Evolutionary conservation across 371 early-diverging fungal species (phyloP).

Genomic region (Rhizomucor pusillus): DNA sequence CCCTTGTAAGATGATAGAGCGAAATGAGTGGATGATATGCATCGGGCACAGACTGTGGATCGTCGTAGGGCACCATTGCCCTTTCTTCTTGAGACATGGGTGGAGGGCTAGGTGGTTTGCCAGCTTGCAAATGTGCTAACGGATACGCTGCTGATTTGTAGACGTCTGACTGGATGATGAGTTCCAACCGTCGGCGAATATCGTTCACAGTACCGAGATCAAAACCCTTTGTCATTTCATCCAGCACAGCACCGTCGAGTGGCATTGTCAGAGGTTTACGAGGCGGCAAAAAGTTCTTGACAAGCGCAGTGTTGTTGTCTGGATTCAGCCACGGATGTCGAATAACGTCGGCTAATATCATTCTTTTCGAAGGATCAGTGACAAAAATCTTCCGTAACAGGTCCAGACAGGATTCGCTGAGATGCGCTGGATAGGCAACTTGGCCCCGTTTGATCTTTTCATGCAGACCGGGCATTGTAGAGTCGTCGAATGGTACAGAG

Average conservation of each 20-base stretch:
- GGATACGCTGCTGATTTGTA: slow-evolving; percentile 29
- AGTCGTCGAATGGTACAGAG: slow-evolving; percentile 96
- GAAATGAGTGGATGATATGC: slow-evolving; percentile 74
- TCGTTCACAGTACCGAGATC: slow-evolving; percentile 79
- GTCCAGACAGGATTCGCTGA: slow-evolving; percentile 74
- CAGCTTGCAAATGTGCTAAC: slow-evolving; percentile 17
- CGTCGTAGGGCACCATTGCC: slow-evolving; percentile 21
- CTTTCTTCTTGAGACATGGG: slow-evolving; percentile 2
- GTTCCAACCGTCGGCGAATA: slow-evolving; percentile 55
- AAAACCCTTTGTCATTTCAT: slow-evolving; percentile 78
- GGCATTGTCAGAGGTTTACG: slow-evolving; percentile 67
- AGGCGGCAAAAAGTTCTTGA: slow-evolving; percentile 65
- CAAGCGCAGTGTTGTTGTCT: slow-evolving; percentile 59
- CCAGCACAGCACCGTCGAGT: slow-evolving; percentile 69
- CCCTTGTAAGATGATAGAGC: slow-evolving; percentile 81
- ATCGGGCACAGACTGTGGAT: slow-evolving; percentile 44
- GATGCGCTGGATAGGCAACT: slow-evolving; percentile 79
- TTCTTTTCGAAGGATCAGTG: slow-evolving; percentile 71
- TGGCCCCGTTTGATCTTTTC: slow-evolving; percentile 88
- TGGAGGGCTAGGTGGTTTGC: slow-evolving; percentile 6
- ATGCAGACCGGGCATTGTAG: slow-evolving; percentile 88
- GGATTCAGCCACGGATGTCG: slow-evolving; percentile 85
- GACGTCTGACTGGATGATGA: slow-evolving; percentile 46
- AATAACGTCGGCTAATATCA: slow-evolving; percentile 71
- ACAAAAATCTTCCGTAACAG: slow-evolving; percentile 79